Percentiles rank a stretch among this genome's conserved stretches.
phyloP scores from a whole-genome alignment of 2,329 filamentous ascomycete species.

The Penicillium sp. region DNA sequence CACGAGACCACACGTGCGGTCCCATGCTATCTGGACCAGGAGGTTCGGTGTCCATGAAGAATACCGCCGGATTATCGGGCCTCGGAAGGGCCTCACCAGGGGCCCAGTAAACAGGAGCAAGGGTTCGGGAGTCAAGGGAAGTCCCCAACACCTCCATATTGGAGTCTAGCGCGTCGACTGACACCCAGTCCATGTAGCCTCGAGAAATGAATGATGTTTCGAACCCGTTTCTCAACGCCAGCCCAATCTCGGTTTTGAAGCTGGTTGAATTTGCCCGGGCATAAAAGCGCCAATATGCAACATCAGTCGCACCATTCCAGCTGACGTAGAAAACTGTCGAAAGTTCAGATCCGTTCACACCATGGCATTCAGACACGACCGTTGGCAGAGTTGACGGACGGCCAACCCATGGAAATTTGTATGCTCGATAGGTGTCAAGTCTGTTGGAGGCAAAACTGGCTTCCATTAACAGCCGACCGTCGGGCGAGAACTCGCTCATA shows the following conservation, averaged over 20 bases:
- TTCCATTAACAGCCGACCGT: constrained; percentile 12
- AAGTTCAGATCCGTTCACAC: constrained; percentile 19
- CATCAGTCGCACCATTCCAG: constrained; percentile 55
- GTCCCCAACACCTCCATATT: background rate
- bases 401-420: constrained; percentile 9
- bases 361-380: constrained; percentile 11
- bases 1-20: too few species aligned
- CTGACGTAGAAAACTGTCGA: constrained; percentile 36
- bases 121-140: background rate
- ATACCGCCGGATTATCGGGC: background rate
- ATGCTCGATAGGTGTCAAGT: constrained; percentile 8
- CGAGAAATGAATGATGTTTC: constrained; percentile 5
- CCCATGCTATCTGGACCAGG: too few species aligned
- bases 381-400: constrained; percentile 7
- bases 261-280: constrained; percentile 12
- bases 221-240: constrained; percentile 3
- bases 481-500: constrained; percentile 6
- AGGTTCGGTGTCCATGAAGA: too few species aligned
- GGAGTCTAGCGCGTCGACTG: constrained; percentile 10
- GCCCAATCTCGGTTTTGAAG: constrained; percentile 7
- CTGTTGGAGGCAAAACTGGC: constrained; percentile 7
- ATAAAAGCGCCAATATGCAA: constrained; percentile 42
- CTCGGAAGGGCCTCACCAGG: background rate
- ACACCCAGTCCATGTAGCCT: constrained; percentile 9
- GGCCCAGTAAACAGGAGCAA: background rate